Evolutionary conservation across 371 early-diverging fungal species (phyloP).

Genomic region (Haplosporangium sp.): DNA sequence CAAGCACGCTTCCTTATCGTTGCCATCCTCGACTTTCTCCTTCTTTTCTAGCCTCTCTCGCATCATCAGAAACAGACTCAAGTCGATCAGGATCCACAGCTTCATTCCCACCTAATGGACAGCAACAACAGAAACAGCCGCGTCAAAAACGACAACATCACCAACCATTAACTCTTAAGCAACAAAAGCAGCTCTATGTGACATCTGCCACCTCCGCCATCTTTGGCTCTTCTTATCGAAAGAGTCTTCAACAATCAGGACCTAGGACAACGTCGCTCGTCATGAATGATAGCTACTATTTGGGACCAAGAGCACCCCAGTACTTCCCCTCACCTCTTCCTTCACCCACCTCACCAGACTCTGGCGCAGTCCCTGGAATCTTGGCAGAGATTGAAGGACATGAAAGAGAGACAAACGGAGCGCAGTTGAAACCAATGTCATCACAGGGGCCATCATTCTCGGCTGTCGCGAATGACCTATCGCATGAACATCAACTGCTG

Average conservation of each 20-base stretch:
- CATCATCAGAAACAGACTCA: conserved; percentile 4
- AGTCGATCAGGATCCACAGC: conserved; percentile 13
- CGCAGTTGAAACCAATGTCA: conserved; percentile 2
- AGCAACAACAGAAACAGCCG: conserved; percentile 7
- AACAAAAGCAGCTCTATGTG: conserved; percentile 6
- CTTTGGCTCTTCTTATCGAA: conserved; percentile 38
- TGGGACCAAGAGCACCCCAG: conserved; percentile 44
- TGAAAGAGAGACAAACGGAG: background rate
- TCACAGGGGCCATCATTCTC: conserved; percentile 24
- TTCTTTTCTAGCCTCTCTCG: conserved; percentile 14
- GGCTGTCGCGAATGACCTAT: conserved; percentile 13
- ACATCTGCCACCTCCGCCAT: conserved; percentile 40
- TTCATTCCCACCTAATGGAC: background rate
- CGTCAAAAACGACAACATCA: conserved; percentile 5
- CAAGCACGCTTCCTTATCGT: background rate
- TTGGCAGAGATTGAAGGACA: background rate
- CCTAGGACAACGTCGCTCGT: conserved; percentile 14
- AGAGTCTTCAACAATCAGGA: conserved; percentile 7
- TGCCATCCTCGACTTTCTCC: background rate
- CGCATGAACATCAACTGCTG: conserved; percentile 5
- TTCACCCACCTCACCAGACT: conserved; percentile 31
- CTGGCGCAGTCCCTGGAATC: background rate
- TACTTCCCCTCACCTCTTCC: conserved; percentile 38
- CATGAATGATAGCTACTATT: conserved; percentile 26
- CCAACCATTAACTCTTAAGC: background rate